Evolutionary conservation across 2,329 filamentous ascomycete genomes (phyloP).

Genomic region (Botrytis elliptica): DNA sequence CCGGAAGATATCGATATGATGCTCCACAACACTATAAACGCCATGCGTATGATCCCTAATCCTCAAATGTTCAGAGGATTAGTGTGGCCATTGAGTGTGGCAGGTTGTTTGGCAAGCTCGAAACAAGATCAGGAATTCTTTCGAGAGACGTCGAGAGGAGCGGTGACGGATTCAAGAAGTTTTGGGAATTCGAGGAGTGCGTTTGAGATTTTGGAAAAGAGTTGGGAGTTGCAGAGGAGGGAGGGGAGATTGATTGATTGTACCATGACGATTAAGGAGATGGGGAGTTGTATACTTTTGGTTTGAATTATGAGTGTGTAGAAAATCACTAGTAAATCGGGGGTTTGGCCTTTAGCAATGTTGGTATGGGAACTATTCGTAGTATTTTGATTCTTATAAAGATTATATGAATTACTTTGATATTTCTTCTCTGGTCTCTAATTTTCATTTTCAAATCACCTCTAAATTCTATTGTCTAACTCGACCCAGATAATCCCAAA

Average conservation of each 20-base stretch:
- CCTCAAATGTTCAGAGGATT: conserved; percentile 24
- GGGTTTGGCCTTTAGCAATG: too few species aligned
- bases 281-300: conserved; percentile 24
- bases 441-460: not conserved
- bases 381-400: not conserved
- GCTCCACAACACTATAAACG: conserved; percentile 23
- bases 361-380: not conserved
- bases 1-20: conserved; percentile 5
- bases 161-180: conserved; percentile 19
- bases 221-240: conserved; percentile 24
- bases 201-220: conserved; percentile 25
- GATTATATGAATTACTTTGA: not conserved
- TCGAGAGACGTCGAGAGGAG: not conserved
- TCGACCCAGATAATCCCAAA: conserved; percentile 20
- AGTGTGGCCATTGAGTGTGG: conserved; percentile 28
- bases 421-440: not conserved
- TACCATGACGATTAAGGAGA: not conserved
- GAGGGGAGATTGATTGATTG: conserved; percentile 24
- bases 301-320: not conserved
- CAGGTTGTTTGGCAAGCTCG: conserved; percentile 29
- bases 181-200: conserved; percentile 25
- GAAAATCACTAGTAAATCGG: not conserved
- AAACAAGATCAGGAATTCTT: conserved; percentile 27
- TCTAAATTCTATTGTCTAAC: not conserved
- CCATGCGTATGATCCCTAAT: conserved; percentile 23